phyloP scores from a whole-genome alignment of 495 filamentous ascomycete species.

The Haplographium delicatum region DNA sequence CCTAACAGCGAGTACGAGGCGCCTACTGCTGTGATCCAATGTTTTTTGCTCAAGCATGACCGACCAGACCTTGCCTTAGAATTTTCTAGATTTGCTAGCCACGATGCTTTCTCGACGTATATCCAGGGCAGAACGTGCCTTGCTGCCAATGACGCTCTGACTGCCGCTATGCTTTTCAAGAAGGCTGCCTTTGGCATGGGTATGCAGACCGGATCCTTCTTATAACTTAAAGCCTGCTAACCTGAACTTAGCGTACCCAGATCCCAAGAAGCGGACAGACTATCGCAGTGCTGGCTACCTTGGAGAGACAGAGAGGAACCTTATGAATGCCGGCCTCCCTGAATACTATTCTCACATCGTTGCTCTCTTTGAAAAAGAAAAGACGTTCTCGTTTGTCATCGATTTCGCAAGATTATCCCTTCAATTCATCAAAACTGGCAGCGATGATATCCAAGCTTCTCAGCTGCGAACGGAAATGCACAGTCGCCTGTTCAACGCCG shows the following conservation, averaged over 20 bases:
- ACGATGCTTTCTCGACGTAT: conserved; percentile 72
- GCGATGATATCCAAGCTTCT: conserved; percentile 14
- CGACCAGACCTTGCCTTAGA: conserved; percentile 70
- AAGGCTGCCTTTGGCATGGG: conserved; percentile 79
- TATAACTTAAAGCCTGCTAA: conserved; percentile 4
- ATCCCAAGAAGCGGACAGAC: conserved; percentile 26
- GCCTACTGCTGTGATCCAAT: conserved; percentile 53
- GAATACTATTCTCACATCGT: conserved; percentile 85
- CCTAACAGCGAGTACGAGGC: conserved; percentile 46
- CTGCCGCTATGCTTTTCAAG: conserved; percentile 72
- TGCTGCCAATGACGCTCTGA: conserved; percentile 61
- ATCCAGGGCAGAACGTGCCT: conserved; percentile 78
- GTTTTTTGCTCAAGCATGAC: conserved; percentile 61
- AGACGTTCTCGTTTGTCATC: conserved; percentile 69
- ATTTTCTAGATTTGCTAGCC: conserved; percentile 63
- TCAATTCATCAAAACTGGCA: conserved; percentile 46
- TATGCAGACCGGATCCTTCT: conserved; percentile 38
- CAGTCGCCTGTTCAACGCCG: conserved; percentile 74
- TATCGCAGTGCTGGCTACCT: conserved; percentile 56
- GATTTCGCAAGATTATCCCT: conserved; percentile 81
- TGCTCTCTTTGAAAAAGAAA: conserved; percentile 70
- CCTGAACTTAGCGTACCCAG: conserved; percentile 12
- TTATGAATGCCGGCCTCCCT: conserved; percentile 70
- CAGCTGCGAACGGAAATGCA: conserved; percentile 59
- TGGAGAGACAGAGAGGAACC: conserved; percentile 62